Evolutionary conservation across 352 stramenopile genomes (phyloP).

Genomic region (Phytophthora ohioensis): DNA sequence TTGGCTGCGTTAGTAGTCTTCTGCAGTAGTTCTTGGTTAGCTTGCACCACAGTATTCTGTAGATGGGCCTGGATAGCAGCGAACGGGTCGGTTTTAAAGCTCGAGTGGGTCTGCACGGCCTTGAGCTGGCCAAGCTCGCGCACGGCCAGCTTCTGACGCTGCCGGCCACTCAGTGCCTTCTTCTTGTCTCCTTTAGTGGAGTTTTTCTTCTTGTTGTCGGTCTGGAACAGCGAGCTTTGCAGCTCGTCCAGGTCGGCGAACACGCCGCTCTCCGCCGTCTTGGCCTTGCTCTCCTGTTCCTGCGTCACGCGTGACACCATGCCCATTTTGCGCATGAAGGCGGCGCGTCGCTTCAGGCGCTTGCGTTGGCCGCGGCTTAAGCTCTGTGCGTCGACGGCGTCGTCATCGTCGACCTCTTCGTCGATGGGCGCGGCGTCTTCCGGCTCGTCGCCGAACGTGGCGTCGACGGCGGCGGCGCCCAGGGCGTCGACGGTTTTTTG

Average conservation of each 20-base stretch:
- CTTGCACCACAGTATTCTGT: slow-evolving; percentile 87
- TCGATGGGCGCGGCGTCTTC: slow-evolving; percentile 44
- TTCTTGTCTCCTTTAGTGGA: slow-evolving; percentile 40
- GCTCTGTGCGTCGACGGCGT: slow-evolving; percentile 36
- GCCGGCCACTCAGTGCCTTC: slow-evolving; percentile 80
- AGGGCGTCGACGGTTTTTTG: slow-evolving; percentile 38
- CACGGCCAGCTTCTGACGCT: slow-evolving; percentile 86
- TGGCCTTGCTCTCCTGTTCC: slow-evolving; percentile 58
- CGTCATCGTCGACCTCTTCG: slow-evolving; percentile 47
- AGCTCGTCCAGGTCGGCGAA: slow-evolving; percentile 81
- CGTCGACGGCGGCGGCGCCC: slow-evolving; percentile 64
- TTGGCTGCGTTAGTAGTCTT: slow-evolving; percentile 43
- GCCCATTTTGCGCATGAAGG: slow-evolving; percentile 90
- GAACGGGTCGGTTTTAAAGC: slow-evolving; percentile 87
- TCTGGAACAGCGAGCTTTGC: slow-evolving; percentile 74
- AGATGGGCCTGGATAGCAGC: slow-evolving; percentile 88
- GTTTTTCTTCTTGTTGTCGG: slow-evolving; percentile 48
- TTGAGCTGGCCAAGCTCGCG: slow-evolving; percentile 86
- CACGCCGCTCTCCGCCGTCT: slow-evolving; percentile 61
- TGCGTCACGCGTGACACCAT: slow-evolving; percentile 73
- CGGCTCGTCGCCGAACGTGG: slow-evolving; percentile 54
- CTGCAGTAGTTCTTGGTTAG: slow-evolving; percentile 68
- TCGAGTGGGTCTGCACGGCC: slow-evolving; percentile 82
- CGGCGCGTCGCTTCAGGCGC: slow-evolving; percentile 78
- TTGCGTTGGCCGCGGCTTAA: slow-evolving; percentile 88